Evolutionary conservation across 2,329 filamentous ascomycete genomes (phyloP), one percentile per base, ranked within the genome.

Genomic region (Beauveria rudraprayagi): DNA sequence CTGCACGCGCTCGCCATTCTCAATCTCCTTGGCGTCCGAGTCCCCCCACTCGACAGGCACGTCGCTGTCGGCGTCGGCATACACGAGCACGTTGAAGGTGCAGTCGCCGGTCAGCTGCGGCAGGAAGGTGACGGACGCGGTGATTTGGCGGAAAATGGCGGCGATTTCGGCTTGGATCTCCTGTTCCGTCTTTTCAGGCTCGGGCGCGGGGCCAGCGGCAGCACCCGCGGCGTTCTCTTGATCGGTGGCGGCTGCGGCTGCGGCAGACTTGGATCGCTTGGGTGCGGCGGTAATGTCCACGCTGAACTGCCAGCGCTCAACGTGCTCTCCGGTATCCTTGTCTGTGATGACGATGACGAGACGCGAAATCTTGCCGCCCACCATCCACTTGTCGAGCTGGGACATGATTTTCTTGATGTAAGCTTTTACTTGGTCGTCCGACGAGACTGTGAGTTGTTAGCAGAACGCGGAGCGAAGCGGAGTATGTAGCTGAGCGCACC

Each of bases 351-450:
- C 94, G 58, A 99, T 89, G 63, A 99, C 92, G 14, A 99, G 85
- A 76, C 96, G 97, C 57, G 91, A 95, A 72, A 99, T 97, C 77
- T 99, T 97, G 73, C 92, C 91, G 68, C 89, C 90, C 58, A 92
- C 82, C 92, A 97, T 97, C 94, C 94, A 99, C 73, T 91, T 91
- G 78, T 95, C 93, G 62, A 99, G 85, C 76, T 99, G 94, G 30
- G 87, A 88, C 92, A 97, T 99, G 78, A 99, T 97, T 77, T 95
- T 96, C 76, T 96, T 97, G 80, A 99, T 96, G 77, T 99, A 99
- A 37, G 92, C 91, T 76, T 96, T 96, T 72, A 99, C 94, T 77
- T 99, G 93, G 78, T 97, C 94, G 73, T 99, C 94, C 65, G 92
- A 86, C 37, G 93, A 95, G 56, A 97, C 92, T 87, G 71, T 62